Evolutionary conservation across 371 early-diverging fungal genomes (phyloP), one percentile per base, ranked within the genome.

Genomic region (Haplosporangium sp.): DNA sequence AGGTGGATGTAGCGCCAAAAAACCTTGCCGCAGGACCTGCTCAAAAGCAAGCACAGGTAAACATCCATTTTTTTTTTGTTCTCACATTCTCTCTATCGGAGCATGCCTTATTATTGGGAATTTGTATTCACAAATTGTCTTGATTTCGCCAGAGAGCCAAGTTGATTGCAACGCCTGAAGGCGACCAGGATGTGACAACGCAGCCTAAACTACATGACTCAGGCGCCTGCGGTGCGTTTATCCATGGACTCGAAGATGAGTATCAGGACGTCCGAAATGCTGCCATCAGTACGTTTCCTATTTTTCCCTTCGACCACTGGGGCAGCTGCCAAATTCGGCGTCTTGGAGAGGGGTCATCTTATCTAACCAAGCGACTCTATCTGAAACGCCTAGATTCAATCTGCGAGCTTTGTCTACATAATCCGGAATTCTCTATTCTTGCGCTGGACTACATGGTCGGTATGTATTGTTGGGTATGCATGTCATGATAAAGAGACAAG

Each of bases 161-260:
- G 20, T 45, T 79, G 45, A 86, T 88, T 43, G 89, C 89, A 10
- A 85, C 89, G 1, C 88, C 91, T 8, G 85, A 87, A 60, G 91
- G 92, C 12, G 92, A 93, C 62, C 76, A 85, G 58, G 91, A 91
- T 66, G 92, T 89, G 1, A 85, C 86, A 29, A 84, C 91, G 1
- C 87, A 89, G 29, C 90, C 89, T 37, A 85, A 84, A 41, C 64
- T 93, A 4, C 70, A 92, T 62, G 91, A 91, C 64, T 87, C 93
- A 1, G 92, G 93, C 9, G 92, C 92, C 0, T 88, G 93, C 68
- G 97, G 97, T 21, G 95, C 95, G 0, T 96, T 97, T 83, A 91
- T 97, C 13, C 96, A 95, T 72, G 96, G 94, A 16, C 82, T 96
- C 18, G 97, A 97, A 72, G 97, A 97, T 74, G 95, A 96, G 74